Base-by-base conservation (phyloP, 2,329 filamentous ascomycete species). In the Alternaria sp. region DNA sequence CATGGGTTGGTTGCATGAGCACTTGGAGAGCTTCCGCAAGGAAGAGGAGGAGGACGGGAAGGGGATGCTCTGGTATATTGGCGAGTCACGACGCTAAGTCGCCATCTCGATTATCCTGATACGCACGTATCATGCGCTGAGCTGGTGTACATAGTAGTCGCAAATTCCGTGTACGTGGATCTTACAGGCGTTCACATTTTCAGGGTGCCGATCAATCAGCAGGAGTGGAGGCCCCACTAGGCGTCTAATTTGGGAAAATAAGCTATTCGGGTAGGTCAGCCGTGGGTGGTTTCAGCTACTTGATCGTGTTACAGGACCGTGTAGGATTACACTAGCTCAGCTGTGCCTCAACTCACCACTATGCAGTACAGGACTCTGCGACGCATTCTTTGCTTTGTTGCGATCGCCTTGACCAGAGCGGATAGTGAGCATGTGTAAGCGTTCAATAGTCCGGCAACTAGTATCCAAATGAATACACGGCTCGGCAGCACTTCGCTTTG, bases 41-140 rank as follows among this genome's bases (percentile, higher is more conserved):
- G 65, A 67, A 8, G 68, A 72, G 53, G 69, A 71, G 36, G 72
- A 74, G 56, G 67, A 74, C 14, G 67, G 67, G 52, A 62, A 68
- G 53, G 63, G 65, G 48, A 62, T 63, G 56, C 48, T 69, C 44
- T 73, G 71, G 63, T 74, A 70, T 63, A 61, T 71, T 50, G 61
- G 60, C 40, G 71, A 70, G 56, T 57, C 31, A 33, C 52, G 45
- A 45, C 29, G 26, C 13, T 59, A 44, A 44, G 39, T 36, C 13
- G 21, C 23, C 14, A 21, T 24, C 11, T 24, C 29, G 26, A 45
- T 13, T 49, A 31, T 58, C 21, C 28, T 50, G 40, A 51, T 17
- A 28, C 40, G 53, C 53, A 46, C 48, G 24, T 51, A 52, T 45
- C 48, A 24, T 50, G 31, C 28, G 44, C 36, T 23, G 28, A 13